Evolutionary conservation across 441 rosid species (phyloP), one percentile per base, ranked within the genome.

Genomic region (Omphalea diandra): DNA sequence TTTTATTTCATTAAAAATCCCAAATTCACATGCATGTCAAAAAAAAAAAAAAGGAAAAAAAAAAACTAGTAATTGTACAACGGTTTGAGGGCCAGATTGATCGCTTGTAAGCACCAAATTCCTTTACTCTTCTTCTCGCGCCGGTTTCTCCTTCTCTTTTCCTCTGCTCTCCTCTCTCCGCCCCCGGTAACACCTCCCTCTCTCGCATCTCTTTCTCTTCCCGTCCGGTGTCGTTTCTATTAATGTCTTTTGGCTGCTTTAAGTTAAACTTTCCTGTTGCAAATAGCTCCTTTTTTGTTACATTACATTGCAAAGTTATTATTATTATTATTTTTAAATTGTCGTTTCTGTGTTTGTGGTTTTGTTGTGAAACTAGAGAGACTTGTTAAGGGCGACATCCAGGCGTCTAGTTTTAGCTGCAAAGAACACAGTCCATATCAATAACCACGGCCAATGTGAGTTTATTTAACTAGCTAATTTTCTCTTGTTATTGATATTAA

Each of bases 371-470:
- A 82, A 86, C 83, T 90, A 93, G 97, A 79, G 90, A 90, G 98
- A 69, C 71, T 71, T 86, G 69, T 70, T 82, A 81, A 85, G 83
- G 75, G 82, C 67, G 43, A 75, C 84, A 27, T 82, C 83, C 81
- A 81, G 83, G 71, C 81, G 81, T 69, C 79, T 84, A 53, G 70
- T 61, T 65, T 81, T 61, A 36, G 69, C 82, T 54, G 52, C 83
- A 2, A 73, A 81, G n/a, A 86, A n/a, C 67, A 6, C 83, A 47
- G 43, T 68, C 87, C 0, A 4, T 74, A 33, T 78, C 88, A 61
- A n/a, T n/a, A n/a, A 80, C 93, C 14, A 93, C 88, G 98, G 93
- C 93, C 11, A 53, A 36, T 60, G 98, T 89, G 78, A 86, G 90
- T 80, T 43, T 20, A 44, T 27, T 22, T 65, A 17, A 1, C 29